Conservation (phyloP, 1,284 basidiomycete genomes). For the Leucoagaricus sp. region DNA sequence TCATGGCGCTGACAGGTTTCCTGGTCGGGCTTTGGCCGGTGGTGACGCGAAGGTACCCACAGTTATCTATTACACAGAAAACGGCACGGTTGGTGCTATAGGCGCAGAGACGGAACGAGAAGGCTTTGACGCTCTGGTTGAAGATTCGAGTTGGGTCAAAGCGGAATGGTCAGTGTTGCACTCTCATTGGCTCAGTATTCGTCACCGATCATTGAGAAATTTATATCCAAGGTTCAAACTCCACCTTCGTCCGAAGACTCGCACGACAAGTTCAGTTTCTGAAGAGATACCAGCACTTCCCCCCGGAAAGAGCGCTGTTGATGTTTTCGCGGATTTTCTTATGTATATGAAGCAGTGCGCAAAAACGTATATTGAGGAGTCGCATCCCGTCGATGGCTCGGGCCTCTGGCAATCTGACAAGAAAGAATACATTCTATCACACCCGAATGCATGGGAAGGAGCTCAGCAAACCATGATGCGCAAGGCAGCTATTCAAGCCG, state of each 20-base stretch:
- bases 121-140: slow-evolving; percentile 25
- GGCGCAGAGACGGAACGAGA: slow-evolving; percentile 29
- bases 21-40: slow-evolving; percentile 23
- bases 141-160: slow-evolving; percentile 30
- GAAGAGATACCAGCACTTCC: slow-evolving; percentile 44
- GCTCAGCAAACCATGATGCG: slow-evolving; percentile 30
- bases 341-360: slow-evolving; percentile 48
- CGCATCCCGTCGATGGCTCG: slow-evolving; percentile 39
- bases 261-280: slow-evolving; percentile 8
- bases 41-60: slow-evolving; percentile 30
- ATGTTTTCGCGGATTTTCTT: slow-evolving; percentile 53
- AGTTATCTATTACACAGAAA: slow-evolving; percentile 27
- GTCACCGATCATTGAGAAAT: background rate
- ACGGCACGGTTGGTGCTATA: slow-evolving; percentile 24
- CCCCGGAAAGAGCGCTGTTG: slow-evolving; percentile 36
- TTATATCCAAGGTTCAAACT: slow-evolving; percentile 29
- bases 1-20: slow-evolving; percentile 19
- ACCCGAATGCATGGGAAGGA: slow-evolving; percentile 33
- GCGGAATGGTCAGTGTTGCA: slow-evolving; percentile 29
- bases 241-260: slow-evolving; percentile 26
- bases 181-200: background rate
- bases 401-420: slow-evolving; percentile 28
- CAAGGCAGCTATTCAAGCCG: slow-evolving; percentile 26
- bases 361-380: slow-evolving; percentile 46
- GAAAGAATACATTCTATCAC: slow-evolving; percentile 26